Percentiles rank a stretch among this genome's conserved stretches.
Evolutionary conservation across 2,329 filamentous ascomycete species (phyloP).

Genomic region (Pyrenophora tritici-repentis): DNA sequence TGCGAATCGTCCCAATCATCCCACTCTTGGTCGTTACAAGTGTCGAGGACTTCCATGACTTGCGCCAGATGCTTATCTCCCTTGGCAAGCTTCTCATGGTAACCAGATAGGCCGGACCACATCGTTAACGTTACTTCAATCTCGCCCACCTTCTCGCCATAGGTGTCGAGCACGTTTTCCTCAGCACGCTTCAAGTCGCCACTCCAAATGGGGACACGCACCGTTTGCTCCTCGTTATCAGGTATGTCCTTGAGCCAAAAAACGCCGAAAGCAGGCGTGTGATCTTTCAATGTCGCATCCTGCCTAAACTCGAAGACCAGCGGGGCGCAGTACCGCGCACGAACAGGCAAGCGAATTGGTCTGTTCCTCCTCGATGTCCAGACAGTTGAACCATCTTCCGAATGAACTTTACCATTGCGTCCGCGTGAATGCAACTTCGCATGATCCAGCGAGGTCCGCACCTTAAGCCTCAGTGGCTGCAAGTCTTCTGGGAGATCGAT

Average conservation of each 20-base stretch:
- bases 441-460: constrained; percentile 62
- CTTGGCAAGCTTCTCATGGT: constrained; percentile 61
- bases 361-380: constrained; percentile 59
- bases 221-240: constrained; percentile 67
- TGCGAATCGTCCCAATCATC: constrained; percentile 38
- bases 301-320: constrained; percentile 65
- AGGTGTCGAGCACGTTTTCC: constrained; percentile 52
- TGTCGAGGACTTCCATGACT: constrained; percentile 68
- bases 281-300: constrained; percentile 58
- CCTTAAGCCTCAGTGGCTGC: constrained; percentile 60
- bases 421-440: constrained; percentile 61
- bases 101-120: constrained; percentile 65
- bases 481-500: constrained; percentile 58
- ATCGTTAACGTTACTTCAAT: constrained; percentile 64
- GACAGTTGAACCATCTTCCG: constrained; percentile 45
- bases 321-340: constrained; percentile 64
- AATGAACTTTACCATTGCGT: constrained; percentile 30
- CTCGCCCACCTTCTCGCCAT: constrained; percentile 63
- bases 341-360: constrained; percentile 60
- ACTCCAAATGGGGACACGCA: constrained; percentile 69
- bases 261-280: constrained; percentile 65
- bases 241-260: constrained; percentile 72
- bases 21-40: constrained; percentile 62
- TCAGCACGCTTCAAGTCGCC: constrained; percentile 64
- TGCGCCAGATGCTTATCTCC: constrained; percentile 61